Evolutionary conservation across 371 early-diverging fungal genomes (phyloP), one percentile per base, ranked within the genome.

Genomic region (Rhizopus arrhizus): DNA sequence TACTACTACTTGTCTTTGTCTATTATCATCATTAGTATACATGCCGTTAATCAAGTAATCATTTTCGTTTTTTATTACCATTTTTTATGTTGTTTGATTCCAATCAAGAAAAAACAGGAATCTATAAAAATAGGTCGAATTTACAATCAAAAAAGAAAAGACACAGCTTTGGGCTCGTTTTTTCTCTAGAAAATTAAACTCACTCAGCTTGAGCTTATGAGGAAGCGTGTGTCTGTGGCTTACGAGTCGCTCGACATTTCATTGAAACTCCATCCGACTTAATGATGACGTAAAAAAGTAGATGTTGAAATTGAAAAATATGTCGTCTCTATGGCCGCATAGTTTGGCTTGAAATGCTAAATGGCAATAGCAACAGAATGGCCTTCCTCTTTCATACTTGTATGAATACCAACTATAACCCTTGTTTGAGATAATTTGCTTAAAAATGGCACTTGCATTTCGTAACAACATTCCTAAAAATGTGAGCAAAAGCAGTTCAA

Each of bases 211-310:
- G 12, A 11, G 15, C 12, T 11, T n/a, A 6, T 36, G 36, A 22
- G 22, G 2, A 22, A 22, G 22, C 11, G 11, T 36, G 43, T 6
- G 13, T 43, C 3, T 43, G 43, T 43, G 43, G 43, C 43, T 43
- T 43, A 43, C 43, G 43, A 43, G n/a, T 43, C 5, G 43, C 43
- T 38, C 11, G 5, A 4, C 11, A 13, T 22, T 22, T 38, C 40
- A 13, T 38, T 38, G 62, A 91, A 93, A 62, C 84, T 84, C 32
- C 92, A 93, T 68, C 79, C 90, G 2, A 22, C 22, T 22, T 22
- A 2, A 22, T 22, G 22, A 38, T 38, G 40, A 38, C 40, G 40
- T 6, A 38, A 22, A 22, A 22, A 22, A 22, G 22, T 22, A 22
- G 22, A 2, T 22, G 22, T 22, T 22, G 22, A 22, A 22, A 22